These are phyloP conservation scores for Candida glaebosa DNA, from an alignment of 805 yeast genomes.

Conservation along the genomic window DNA sequence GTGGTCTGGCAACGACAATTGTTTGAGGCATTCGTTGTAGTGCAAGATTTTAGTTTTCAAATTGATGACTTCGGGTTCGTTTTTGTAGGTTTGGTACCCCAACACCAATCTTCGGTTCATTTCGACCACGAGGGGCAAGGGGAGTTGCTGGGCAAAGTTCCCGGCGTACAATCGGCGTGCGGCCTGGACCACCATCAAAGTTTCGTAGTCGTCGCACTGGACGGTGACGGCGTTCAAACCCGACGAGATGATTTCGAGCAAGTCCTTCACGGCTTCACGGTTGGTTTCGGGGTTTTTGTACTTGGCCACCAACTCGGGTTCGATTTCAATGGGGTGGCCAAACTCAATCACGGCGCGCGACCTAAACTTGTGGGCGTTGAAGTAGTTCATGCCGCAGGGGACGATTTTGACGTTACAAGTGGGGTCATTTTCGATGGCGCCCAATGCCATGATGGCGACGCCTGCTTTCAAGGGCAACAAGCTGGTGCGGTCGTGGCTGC, in stretches of 20 bases:
- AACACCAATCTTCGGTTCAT: conserved; percentile 82
- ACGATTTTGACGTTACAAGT: conserved; percentile 79
- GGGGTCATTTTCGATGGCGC: conserved; percentile 80
- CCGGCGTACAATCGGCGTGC: conserved; percentile 85
- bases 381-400: conserved; percentile 97
- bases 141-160: conserved; percentile 65
- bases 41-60: conserved; percentile 60
- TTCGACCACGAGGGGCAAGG: conserved; percentile 82
- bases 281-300: conserved; percentile 65
- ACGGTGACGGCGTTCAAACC: conserved; percentile 85
- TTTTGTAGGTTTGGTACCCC: conserved; percentile 73
- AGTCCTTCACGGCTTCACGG: conserved; percentile 68
- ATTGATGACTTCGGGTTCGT: conserved; percentile 62
- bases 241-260: conserved; percentile 66
- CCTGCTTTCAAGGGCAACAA: conserved; percentile 93
- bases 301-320: conserved; percentile 51
- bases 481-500: conserved; percentile 93
- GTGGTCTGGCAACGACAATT: conserved; percentile 53
- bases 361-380: conserved; percentile 92
- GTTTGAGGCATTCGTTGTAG: conserved; percentile 60
- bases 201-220: conserved; percentile 84
- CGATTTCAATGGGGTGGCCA: conserved; percentile 78
- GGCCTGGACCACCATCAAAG: conserved; percentile 84
- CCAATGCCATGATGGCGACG: conserved; percentile 96
- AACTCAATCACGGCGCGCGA: conserved; percentile 94